Base-by-base conservation (phyloP, 176 grass and related monocot species). In the Ensete glaucum region DNA sequence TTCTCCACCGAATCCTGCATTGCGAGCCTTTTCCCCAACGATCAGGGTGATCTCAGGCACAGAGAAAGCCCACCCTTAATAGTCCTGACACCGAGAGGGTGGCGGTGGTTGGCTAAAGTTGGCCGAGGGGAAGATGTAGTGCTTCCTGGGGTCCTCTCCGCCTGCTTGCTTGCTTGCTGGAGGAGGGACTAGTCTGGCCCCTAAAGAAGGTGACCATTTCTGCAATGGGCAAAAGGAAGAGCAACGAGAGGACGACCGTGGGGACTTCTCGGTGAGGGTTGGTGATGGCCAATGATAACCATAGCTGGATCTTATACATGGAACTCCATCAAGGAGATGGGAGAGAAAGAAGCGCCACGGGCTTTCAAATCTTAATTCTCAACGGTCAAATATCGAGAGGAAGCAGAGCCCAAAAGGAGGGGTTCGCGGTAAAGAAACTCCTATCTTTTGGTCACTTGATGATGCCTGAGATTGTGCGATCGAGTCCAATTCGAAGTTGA, bases 121-220 rank as follows among this genome's bases (percentile, higher is more conserved):
- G 22, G 53, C 51, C 51, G 15, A 10, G 17, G n/a, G 48, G 12
- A 74, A 55, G 72, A 11, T 13, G 68, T 19, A 51, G 43, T 11
- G 69, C 50, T 52, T 72, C 16, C 14, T 72, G 17, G 69, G 69
- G 50, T 9, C 48, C 9, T 50, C 48, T 22, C 20, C 69, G 50
- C 50, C 65, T 8, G 65, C 27, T 12, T 16, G 43, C 68, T 52
- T 51, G n/a, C 48, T 72, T 20, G 69, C 19, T 3, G 69, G 21
- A 27, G 20, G 53, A 68, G 65, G 65, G 14, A 68, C 25, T 26
- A 1, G 24, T 26, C 24, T 16, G 65, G 65, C 15, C 65, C 65
- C 27, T 34, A 34, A 8, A 29, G 65, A 73, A 73, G 72, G 72
- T 43, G 53, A 54, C 15, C 52, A 56, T 74, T 74, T 26, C 72